These are phyloP conservation scores for Penicillium sp. DNA, from an alignment of 2,329 filamentous ascomycete species.

Conservation along the genomic window DNA sequence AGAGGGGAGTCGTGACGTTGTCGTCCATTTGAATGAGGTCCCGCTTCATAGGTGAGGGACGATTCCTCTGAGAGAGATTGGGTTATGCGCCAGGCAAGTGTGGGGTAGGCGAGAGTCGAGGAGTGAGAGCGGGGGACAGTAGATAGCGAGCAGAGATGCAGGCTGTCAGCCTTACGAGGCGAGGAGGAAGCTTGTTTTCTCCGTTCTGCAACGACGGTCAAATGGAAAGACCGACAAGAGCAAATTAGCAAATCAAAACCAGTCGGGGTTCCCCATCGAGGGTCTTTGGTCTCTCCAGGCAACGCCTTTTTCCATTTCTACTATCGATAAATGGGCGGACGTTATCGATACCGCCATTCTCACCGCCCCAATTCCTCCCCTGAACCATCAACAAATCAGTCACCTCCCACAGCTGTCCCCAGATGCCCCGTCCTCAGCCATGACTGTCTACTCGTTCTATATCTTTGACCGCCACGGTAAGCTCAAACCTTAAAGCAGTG, in stretches of 20 bases:
- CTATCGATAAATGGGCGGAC: background rate
- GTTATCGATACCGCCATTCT: constrained; percentile 19
- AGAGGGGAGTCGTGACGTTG: constrained; percentile 8
- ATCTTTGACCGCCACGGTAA: constrained; percentile 98
- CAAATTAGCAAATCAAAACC: background rate
- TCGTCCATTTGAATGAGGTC: constrained; percentile 18
- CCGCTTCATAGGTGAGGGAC: background rate
- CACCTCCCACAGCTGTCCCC: background rate
- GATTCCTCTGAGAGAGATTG: background rate
- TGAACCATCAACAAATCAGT: constrained; percentile 24
- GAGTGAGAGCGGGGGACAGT: constrained; percentile 17
- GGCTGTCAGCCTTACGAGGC: constrained; percentile 27
- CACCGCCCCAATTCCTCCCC: constrained; percentile 28
- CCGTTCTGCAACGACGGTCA: constrained; percentile 4
- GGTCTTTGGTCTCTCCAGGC: constrained; percentile 14
- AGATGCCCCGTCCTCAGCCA: constrained; percentile 46
- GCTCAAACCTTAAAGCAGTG: background rate
- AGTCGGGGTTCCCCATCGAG: no score
- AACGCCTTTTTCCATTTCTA: constrained; percentile 9
- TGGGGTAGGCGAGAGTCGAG: constrained; percentile 24
- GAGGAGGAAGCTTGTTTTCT: constrained; percentile 4
- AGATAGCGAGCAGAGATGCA: constrained; percentile 20
- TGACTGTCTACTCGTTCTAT: constrained; percentile 97
- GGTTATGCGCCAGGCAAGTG: constrained; percentile 7
- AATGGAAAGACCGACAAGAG: background rate